These are phyloP conservation scores for Leccinum olivaceopallidum DNA, from an alignment of 768 basidiomycete genomes.

Conservation along the genomic window DNA sequence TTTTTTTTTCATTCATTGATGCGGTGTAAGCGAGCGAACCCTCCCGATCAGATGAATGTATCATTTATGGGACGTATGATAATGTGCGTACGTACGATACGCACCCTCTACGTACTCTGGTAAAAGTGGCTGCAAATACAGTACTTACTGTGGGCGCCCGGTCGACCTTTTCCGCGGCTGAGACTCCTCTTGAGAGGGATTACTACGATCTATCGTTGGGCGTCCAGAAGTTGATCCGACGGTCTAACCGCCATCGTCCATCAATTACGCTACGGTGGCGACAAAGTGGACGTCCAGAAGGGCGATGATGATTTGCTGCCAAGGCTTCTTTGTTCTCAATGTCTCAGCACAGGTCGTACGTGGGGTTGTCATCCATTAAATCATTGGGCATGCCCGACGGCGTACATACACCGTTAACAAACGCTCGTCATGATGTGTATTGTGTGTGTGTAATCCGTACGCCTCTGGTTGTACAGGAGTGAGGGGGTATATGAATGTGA, in stretches of 20 bases:
- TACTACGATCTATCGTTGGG: neutral
- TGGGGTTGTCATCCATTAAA: neutral
- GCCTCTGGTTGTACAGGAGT: neutral
- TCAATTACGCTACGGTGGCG: neutral
- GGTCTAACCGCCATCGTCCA: neutral
- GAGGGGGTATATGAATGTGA: neutral
- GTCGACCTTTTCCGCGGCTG: too few species aligned
- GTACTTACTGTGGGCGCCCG: too few species aligned
- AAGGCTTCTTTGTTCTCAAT: neutral
- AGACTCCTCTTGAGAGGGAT: neutral
- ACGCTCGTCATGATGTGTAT: neutral
- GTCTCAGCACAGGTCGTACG: neutral
- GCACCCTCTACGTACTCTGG: too few species aligned
- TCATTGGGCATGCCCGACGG: neutral
- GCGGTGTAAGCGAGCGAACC: neutral
- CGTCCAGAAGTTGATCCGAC: neutral
- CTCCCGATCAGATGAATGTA: neutral
- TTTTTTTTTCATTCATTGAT: neutral
- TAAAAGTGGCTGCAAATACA: too few species aligned
- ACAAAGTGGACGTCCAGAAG: neutral
- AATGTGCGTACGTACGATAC: too few species aligned
- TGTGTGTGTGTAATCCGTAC: neutral
- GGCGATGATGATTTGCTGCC: neutral
- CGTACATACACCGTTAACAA: neutral
- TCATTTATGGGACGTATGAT: neutral